These are phyloP conservation scores for Nephelium lappaceum DNA, from an alignment of 345 rosid species.

Conservation along the genomic window DNA sequence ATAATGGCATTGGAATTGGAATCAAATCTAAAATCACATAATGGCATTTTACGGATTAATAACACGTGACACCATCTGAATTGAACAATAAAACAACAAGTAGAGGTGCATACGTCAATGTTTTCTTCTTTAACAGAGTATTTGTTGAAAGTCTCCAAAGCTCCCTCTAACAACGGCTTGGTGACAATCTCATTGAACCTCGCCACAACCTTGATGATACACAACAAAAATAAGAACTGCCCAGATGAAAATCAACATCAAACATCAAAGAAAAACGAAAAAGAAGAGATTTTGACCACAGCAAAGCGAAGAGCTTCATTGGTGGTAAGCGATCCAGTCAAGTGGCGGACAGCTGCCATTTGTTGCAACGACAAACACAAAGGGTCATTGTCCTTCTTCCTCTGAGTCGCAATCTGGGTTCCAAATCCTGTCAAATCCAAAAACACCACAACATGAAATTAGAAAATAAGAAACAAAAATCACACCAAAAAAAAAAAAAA, in stretches of 20 bases:
- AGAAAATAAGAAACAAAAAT: neutral
- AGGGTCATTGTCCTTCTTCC: slow-evolving; percentile 30
- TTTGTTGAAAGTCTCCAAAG: slow-evolving; percentile 77
- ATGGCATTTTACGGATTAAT: too few species aligned
- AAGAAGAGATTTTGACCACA: slow-evolving; percentile 41
- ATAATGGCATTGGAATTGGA: neutral
- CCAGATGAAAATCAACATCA: neutral
- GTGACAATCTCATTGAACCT: slow-evolving; percentile 96
- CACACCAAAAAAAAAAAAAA: neutral
- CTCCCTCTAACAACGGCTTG: slow-evolving; percentile 78
- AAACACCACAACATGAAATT: neutral
- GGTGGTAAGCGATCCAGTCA: slow-evolving; percentile 66
- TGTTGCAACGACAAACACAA: slow-evolving; percentile 33
- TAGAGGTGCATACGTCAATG: slow-evolving; percentile 50
- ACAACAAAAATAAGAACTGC: neutral
- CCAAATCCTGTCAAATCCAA: slow-evolving; percentile 30
- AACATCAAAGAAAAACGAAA: neutral
- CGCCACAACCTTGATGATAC: slow-evolving; percentile 70
- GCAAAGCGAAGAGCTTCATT: slow-evolving; percentile 87
- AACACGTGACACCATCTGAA: too few species aligned
- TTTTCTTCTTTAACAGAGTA: slow-evolving; percentile 86
- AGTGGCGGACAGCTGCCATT: slow-evolving; percentile 61
- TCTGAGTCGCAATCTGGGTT: slow-evolving; percentile 28
- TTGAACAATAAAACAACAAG: too few species aligned
- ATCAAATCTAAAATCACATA: neutral